These are phyloP conservation scores for Epichloe amarillans DNA, from an alignment of 2,329 filamentous ascomycete genomes.

Conservation along the genomic window DNA sequence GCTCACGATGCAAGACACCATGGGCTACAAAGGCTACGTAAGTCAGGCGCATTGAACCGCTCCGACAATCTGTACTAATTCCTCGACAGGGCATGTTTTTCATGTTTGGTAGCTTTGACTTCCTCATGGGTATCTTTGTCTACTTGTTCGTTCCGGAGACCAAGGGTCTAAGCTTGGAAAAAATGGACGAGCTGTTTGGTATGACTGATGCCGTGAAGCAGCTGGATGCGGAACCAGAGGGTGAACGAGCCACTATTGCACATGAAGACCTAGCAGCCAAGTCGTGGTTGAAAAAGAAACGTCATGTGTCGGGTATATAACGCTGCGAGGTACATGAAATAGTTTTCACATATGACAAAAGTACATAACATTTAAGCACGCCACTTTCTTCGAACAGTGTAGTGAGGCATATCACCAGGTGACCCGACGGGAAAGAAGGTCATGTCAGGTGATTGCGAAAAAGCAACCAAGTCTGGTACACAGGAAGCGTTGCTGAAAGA, in stretches of 20 bases:
- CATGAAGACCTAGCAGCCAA: constrained; percentile 12
- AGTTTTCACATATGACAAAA: no score
- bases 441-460: no score
- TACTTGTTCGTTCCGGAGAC: constrained; percentile 60
- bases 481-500: no score
- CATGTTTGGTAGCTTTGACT: constrained; percentile 54
- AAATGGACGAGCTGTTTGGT: constrained; percentile 55
- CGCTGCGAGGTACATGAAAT: no score
- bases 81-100: constrained; percentile 46
- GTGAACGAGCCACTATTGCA: constrained; percentile 13
- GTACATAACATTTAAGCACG: no score
- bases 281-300: no score
- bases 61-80: not conserved
- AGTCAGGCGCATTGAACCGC: constrained; percentile 9
- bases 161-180: constrained; percentile 50
- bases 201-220: constrained; percentile 31
- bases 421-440: no score
- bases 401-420: no score
- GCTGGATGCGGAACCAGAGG: constrained; percentile 18
- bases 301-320: no score
- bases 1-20: constrained; percentile 50
- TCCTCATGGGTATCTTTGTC: constrained; percentile 51
- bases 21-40: constrained; percentile 28
- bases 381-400: no score
- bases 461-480: no score